A percentile compares a stretch with the other conserved stretches of the same genome.
Evolutionary conservation across 345 rosid genomes (phyloP).

Genomic region (Kernera saxatilis): DNA sequence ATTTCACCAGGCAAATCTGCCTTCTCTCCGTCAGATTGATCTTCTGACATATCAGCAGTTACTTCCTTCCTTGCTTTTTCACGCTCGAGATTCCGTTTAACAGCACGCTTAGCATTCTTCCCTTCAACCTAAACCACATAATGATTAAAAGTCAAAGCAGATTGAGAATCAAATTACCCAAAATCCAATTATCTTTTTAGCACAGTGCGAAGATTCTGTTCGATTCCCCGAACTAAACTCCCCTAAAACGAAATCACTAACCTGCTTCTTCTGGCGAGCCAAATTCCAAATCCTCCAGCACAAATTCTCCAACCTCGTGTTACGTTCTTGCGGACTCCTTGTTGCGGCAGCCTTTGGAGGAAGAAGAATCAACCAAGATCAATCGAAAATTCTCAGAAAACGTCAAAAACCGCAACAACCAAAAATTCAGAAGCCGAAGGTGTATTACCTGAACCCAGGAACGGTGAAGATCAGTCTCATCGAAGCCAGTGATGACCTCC

Average conservation of each 20-base stretch:
- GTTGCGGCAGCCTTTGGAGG: conserved; percentile 63
- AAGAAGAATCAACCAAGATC: background rate
- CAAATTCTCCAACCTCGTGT: conserved; percentile 80
- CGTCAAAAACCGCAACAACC: background rate
- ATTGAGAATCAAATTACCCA: background rate
- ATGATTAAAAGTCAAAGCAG: background rate
- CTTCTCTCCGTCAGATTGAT: conserved; percentile 65
- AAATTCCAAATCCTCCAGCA: conserved; percentile 92
- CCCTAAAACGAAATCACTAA: conserved; percentile 8
- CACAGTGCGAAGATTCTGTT: background rate
- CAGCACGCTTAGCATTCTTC: conserved; percentile 52
- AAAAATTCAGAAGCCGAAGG: background rate
- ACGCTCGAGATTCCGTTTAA: conserved; percentile 53
- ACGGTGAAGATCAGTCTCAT: conserved; percentile 91
- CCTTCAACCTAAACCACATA: conserved; percentile 54
- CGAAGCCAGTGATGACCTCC: conserved; percentile 73
- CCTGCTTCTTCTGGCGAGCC: conserved; percentile 88
- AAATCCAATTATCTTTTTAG: background rate
- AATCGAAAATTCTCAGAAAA: background rate
- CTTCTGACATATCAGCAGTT: conserved; percentile 79
- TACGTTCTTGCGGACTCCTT: conserved; percentile 75
- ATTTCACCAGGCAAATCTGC: conserved; percentile 49
- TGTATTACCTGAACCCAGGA: conserved; percentile 60
- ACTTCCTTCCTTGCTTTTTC: conserved; percentile 73
- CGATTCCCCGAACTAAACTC: background rate